These are phyloP conservation scores for Amphicarpaea edgeworthii DNA, from an alignment of 306 rosid species.

Conservation along the genomic window DNA sequence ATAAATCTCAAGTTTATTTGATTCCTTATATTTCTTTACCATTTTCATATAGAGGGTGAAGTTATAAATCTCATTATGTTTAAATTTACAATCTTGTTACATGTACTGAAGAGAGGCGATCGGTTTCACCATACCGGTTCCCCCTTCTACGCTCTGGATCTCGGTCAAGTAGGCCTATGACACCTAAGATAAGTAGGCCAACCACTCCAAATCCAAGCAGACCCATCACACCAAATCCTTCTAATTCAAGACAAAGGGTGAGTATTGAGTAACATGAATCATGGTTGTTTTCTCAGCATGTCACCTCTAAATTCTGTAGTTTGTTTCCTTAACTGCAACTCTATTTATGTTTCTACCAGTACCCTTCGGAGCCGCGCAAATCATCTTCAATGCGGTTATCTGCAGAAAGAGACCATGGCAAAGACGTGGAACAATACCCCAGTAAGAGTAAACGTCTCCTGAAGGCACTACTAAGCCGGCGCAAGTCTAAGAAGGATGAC, in stretches of 20 bases:
- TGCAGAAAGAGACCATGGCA: slow-evolving; percentile 75
- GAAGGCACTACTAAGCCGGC: slow-evolving; percentile 94
- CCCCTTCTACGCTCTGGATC: slow-evolving; percentile 95
- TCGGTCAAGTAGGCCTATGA: slow-evolving; percentile 73
- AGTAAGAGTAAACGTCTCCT: slow-evolving; percentile 95
- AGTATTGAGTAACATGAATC: slow-evolving; percentile 46
- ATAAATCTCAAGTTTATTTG: not conserved
- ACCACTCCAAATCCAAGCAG: slow-evolving; percentile 84
- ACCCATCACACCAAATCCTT: slow-evolving; percentile 86
- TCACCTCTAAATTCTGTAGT: slow-evolving; percentile 6
- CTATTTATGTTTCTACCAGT: slow-evolving; percentile 56
- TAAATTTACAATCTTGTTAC: slow-evolving; percentile 45
- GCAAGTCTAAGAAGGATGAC: slow-evolving; percentile 97
- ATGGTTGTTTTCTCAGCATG: slow-evolving; percentile 4
- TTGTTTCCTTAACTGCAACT: slow-evolving; percentile 22
- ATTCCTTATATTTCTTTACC: slow-evolving; percentile 4
- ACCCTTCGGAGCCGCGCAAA: slow-evolving; percentile 91
- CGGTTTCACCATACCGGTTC: slow-evolving; percentile 92
- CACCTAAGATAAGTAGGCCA: slow-evolving; percentile 74
- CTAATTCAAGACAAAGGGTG: slow-evolving; percentile 76
- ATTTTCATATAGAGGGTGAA: slow-evolving; percentile 12
- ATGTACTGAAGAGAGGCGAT: slow-evolving; percentile 68
- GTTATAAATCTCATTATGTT: slow-evolving; percentile 22
- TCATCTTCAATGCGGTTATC: slow-evolving; percentile 92
- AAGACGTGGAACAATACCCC: slow-evolving; percentile 78